Evolutionary conservation across 2,329 filamentous ascomycete genomes (phyloP), one percentile per base, ranked within the genome.

Genomic region (Fusarium pilosicola): DNA sequence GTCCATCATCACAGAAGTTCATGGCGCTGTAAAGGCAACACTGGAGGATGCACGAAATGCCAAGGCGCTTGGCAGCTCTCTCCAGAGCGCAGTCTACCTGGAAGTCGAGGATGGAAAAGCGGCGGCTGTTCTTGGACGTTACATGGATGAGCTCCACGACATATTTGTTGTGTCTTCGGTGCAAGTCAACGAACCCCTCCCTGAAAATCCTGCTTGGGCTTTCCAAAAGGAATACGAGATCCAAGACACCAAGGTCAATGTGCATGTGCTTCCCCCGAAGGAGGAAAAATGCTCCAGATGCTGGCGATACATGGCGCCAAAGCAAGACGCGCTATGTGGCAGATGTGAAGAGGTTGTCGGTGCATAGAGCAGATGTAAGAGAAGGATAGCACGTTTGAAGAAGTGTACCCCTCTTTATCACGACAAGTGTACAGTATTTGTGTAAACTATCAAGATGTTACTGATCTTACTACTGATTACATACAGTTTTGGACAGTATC

Each of bases 261-360:
- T 85, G 28, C 82, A 83, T 73, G 85, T 87, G 28, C 74, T 86
- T 57, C 86, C 88, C 65, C 88, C 88, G 3, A 80, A 76, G 74
- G 78, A 86, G 18, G 83, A 86, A 52, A 99, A 98, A 82, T 99
- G 96, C 80, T 87, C 89, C 2, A 87, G 96, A 57, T 99, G 96
- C 83, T 99, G 96, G 96, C 90, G 93, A 70, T 97, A 94, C 81
- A 87, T 93, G 30, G 91, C 93, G n/a, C 85, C 88, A n/a, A 83
- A 83, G 54, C 87, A 92, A 75, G 90, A 93, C 24, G 81, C 84
- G 44, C 83, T 97, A 24, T 98, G 96, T 81, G 83, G 82, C 55
- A 86, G 94, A 79, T 98, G 96, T 80, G 90, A 91, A 36, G 87
- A 89, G 18, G 89, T 92, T 41, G 87, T 96, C 42, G 64, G 71